phyloP scores from a whole-genome alignment of 768 basidiomycete genomes.

The Suillus fuscotomentosus region DNA sequence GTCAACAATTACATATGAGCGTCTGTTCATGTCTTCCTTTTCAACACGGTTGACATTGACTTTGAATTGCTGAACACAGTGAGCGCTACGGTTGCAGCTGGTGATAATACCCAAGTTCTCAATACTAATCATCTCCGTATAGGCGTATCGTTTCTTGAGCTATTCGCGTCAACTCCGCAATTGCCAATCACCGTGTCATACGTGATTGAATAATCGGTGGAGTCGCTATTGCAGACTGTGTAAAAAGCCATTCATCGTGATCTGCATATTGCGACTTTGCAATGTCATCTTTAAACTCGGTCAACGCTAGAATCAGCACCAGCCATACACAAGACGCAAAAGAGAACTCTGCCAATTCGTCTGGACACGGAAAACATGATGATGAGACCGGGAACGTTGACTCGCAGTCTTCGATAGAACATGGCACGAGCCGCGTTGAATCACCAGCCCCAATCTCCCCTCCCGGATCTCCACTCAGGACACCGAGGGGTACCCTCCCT shows the following conservation, averaged over 20 bases:
- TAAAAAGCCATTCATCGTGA: not conserved
- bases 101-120: not conserved
- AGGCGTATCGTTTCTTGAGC: not conserved
- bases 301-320: conserved; percentile 6
- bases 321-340: conserved; percentile 4
- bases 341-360: not conserved
- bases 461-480: conserved; percentile 6
- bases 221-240: not conserved
- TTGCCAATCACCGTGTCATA: not conserved
- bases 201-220: not conserved
- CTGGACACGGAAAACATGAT: not conserved
- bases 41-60: not conserved
- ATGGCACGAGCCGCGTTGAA: conserved; percentile 14
- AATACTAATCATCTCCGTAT: not conserved
- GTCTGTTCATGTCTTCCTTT: not conserved
- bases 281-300: conserved; percentile 9
- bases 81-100: not conserved
- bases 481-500: conserved; percentile 12
- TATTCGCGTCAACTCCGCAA: not conserved
- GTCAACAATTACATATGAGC: not conserved
- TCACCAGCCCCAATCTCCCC: conserved; percentile 7
- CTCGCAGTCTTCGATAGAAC: conserved; percentile 1
- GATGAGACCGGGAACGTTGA: conserved; percentile 1
- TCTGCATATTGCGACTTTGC: not conserved
- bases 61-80: not conserved